Percentiles rank a stretch among this genome's conserved stretches.
Evolutionary conservation across 805 yeast genomes (phyloP).

Genomic region (Ogataea pini): DNA sequence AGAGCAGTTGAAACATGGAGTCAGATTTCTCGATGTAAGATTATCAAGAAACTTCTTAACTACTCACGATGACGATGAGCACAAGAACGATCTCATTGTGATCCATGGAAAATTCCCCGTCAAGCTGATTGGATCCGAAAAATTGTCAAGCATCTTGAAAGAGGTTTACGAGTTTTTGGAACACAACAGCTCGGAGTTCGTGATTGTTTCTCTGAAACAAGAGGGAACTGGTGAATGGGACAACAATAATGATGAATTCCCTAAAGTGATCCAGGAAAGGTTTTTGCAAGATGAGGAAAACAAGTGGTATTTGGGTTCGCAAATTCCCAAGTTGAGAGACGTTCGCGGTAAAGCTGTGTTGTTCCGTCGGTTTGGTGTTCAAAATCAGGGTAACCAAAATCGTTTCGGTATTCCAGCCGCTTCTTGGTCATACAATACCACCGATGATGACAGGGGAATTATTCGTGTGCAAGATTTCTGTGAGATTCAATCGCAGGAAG

Average conservation of each 20-base stretch:
- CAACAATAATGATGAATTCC: conserved; percentile 62
- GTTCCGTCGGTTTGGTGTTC: conserved; percentile 71
- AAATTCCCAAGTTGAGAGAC: conserved; percentile 60
- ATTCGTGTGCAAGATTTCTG: conserved; percentile 75
- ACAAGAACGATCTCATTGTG: conserved; percentile 56
- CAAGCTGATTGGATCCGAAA: conserved; percentile 54
- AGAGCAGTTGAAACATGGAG: conserved; percentile 69
- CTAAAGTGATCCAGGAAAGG: conserved; percentile 57
- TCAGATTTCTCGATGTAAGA: conserved; percentile 72
- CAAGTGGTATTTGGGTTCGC: conserved; percentile 59
- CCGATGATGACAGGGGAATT: conserved; percentile 61
- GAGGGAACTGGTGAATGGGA: conserved; percentile 74
- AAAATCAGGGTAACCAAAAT: conserved; percentile 39
- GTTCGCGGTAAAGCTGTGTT: conserved; percentile 66
- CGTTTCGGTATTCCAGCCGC: conserved; percentile 68
- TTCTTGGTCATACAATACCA: conserved; percentile 65
- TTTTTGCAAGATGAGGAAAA: conserved; percentile 51
- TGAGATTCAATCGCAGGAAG: conserved; percentile 54
- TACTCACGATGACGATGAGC: conserved; percentile 37
- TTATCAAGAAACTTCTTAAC: conserved; percentile 58
- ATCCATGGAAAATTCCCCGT: conserved; percentile 80
- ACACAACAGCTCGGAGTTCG: conserved; percentile 56
- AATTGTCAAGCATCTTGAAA: conserved; percentile 50
- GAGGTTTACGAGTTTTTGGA: conserved; percentile 62
- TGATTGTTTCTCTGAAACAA: conserved; percentile 67